These are phyloP conservation scores for Leishmania major DNA, from an alignment of 208 protist species.

Conservation along the genomic window DNA sequence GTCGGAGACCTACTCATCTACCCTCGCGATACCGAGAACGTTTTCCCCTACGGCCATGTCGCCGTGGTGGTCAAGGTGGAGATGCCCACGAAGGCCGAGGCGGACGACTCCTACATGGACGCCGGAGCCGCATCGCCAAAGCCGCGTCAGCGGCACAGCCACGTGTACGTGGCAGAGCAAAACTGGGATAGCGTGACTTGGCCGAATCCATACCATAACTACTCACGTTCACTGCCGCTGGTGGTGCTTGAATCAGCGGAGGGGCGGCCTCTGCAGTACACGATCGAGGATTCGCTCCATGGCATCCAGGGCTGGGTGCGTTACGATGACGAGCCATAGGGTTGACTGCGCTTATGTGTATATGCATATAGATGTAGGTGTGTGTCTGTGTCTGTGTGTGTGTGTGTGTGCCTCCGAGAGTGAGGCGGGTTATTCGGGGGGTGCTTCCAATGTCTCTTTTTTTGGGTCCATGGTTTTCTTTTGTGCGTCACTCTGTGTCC, in stretches of 20 bases:
- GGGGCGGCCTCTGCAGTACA: conserved; percentile 11
- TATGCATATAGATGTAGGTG: too few relatives aligned
- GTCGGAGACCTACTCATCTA: conserved; percentile 77
- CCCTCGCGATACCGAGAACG: conserved; percentile 30
- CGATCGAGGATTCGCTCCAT: conserved; percentile 30
- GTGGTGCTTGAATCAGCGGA: conserved; percentile 4
- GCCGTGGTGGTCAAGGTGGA: conserved; percentile 69
- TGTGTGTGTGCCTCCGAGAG: background rate
- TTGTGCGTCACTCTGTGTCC: background rate
- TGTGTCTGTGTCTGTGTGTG: background rate
- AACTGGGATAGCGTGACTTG: conserved; percentile 81
- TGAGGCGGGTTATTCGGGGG: too few relatives aligned
- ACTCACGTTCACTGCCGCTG: conserved; percentile 36
- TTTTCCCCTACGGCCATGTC: conserved; percentile 78
- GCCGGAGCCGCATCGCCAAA: background rate
- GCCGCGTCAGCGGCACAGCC: background rate
- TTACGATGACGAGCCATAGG: conserved; percentile 18
- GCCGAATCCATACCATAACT: conserved; percentile 75
- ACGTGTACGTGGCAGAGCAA: conserved; percentile 77
- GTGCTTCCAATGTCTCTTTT: background rate
- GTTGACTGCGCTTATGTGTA: background rate
- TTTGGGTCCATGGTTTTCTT: background rate
- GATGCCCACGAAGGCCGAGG: background rate
- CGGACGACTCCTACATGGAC: background rate
- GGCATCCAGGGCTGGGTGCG: conserved; percentile 44